Percentiles rank a stretch among this genome's conserved stretches.
Conservation (phyloP, 306 rosid genomes). For the Vicia faba region DNA sequence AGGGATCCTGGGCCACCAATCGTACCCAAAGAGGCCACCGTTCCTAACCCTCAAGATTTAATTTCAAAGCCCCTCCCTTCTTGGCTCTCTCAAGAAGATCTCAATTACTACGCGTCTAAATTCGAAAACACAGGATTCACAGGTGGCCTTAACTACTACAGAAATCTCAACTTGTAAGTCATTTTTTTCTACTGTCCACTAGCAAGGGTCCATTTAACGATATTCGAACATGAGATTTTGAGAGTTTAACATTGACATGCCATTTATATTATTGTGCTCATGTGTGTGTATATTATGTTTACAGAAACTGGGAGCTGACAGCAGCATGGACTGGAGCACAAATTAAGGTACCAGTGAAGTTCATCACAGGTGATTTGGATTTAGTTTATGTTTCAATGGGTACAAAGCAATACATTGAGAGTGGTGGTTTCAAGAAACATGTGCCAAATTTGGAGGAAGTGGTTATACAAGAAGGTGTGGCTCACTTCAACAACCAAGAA, state of each 20-base stretch:
- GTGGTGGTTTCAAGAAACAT: conserved; percentile 42
- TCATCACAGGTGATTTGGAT: conserved; percentile 45
- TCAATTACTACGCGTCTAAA: conserved; percentile 42
- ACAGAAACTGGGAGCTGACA: conserved; percentile 48
- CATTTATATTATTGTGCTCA: not conserved
- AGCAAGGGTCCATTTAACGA: not conserved
- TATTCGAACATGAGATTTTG: not conserved
- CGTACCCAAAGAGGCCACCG: conserved; percentile 35
- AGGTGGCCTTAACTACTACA: conserved; percentile 49
- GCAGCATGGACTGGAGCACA: conserved; percentile 41
- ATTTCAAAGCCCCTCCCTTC: conserved; percentile 30
- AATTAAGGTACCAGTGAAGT: conserved; percentile 31
- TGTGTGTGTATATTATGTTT: not conserved
- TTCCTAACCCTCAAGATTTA: not conserved
- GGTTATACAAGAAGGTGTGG: conserved; percentile 43
- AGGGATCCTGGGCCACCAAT: conserved; percentile 35
- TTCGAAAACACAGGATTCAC: conserved; percentile 45
- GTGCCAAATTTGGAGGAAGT: conserved; percentile 48
- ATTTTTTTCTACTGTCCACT: not conserved
- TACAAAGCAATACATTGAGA: conserved; percentile 29
- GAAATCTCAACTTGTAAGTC: conserved; percentile 37
- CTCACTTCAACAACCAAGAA: conserved; percentile 48
- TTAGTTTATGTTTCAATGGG: conserved; percentile 30
- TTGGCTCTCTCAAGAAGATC: conserved; percentile 49
- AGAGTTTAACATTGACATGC: no score